phyloP scores from a whole-genome alignment of 495 filamentous ascomycete genomes.

The Lasiosphaeris hirsuta region DNA sequence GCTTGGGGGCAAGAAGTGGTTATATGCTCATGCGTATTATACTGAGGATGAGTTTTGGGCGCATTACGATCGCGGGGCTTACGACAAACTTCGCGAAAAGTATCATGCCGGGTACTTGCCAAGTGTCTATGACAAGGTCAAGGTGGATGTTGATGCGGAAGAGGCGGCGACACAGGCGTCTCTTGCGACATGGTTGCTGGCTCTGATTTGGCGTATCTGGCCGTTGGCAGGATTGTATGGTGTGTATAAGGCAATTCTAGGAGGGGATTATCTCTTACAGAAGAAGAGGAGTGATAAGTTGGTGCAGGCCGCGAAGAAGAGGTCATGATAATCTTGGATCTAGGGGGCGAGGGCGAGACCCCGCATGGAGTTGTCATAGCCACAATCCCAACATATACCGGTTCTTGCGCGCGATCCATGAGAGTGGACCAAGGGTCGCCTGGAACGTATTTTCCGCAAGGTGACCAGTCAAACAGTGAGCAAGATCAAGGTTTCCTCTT shows the following conservation, averaged over 20 bases:
- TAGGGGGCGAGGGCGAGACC: too few relatives aligned
- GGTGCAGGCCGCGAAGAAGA: too few relatives aligned
- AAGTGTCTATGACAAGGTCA: slow-evolving; percentile 53
- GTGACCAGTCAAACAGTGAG: too few relatives aligned
- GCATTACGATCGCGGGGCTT: slow-evolving; percentile 45
- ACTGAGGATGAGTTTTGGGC: slow-evolving; percentile 53
- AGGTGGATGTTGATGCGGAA: slow-evolving; percentile 15
- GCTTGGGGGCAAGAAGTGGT: slow-evolving; percentile 55
- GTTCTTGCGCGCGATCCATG: too few relatives aligned
- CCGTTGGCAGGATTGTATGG: slow-evolving; percentile 33
- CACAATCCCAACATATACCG: too few relatives aligned
- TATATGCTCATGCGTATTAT: slow-evolving; percentile 55
- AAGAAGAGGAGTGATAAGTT: background rate
- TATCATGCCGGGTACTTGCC: slow-evolving; percentile 46
- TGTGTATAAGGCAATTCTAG: slow-evolving; percentile 12
- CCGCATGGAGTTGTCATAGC: too few relatives aligned
- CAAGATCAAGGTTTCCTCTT: too few relatives aligned
- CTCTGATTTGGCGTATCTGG: slow-evolving; percentile 28
- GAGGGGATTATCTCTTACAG: slow-evolving; percentile 2
- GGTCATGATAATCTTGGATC: too few relatives aligned
- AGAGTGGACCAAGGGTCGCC: too few relatives aligned
- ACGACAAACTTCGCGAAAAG: slow-evolving; percentile 45
- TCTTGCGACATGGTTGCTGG: slow-evolving; percentile 14
- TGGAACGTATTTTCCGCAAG: too few relatives aligned
- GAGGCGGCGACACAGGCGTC: slow-evolving; percentile 2